Evolutionary conservation across 2,329 filamentous ascomycete species (phyloP).

Genomic region (Mycogone perniciosa): DNA sequence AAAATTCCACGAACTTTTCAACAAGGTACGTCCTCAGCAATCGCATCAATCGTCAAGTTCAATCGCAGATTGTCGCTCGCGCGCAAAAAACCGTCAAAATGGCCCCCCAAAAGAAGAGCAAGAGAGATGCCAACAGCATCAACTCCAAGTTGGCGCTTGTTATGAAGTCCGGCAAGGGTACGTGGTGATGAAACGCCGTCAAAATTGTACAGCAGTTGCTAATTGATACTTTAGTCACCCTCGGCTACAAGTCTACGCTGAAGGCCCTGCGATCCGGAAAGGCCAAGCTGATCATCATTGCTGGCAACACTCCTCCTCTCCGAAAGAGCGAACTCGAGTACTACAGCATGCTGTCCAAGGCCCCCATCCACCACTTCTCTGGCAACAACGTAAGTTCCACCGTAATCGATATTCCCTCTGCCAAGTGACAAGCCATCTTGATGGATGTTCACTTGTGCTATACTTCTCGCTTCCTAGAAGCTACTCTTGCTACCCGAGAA

Average conservation of each 20-base stretch:
- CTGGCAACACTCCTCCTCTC: slow-evolving; percentile 92
- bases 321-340: slow-evolving; percentile 97
- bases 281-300: slow-evolving; percentile 95
- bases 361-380: slow-evolving; percentile 92
- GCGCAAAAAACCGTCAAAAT: slow-evolving; percentile 47
- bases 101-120: slow-evolving; percentile 68
- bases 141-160: slow-evolving; percentile 56
- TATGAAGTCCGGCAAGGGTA: slow-evolving; percentile 70
- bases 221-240: slow-evolving; percentile 27
- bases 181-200: slow-evolving; percentile 23
- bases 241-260: slow-evolving; percentile 45
- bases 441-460: slow-evolving; percentile 9
- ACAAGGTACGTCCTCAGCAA: slow-evolving; percentile 19
- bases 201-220: neutral
- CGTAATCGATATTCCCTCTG: slow-evolving; percentile 20
- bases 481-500: slow-evolving; percentile 17
- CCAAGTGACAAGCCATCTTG: slow-evolving; percentile 5
- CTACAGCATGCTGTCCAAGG: slow-evolving; percentile 90
- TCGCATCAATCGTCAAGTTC: slow-evolving; percentile 27
- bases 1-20: slow-evolving; percentile 21
- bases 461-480: slow-evolving; percentile 13
- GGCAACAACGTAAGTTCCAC: slow-evolving; percentile 93
- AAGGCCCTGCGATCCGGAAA: slow-evolving; percentile 92
- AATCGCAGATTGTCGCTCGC: slow-evolving; percentile 19
- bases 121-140: slow-evolving; percentile 75